Conservation (phyloP, 108 stramenopile species). For the Fragilariopsis cylindrus region DNA sequence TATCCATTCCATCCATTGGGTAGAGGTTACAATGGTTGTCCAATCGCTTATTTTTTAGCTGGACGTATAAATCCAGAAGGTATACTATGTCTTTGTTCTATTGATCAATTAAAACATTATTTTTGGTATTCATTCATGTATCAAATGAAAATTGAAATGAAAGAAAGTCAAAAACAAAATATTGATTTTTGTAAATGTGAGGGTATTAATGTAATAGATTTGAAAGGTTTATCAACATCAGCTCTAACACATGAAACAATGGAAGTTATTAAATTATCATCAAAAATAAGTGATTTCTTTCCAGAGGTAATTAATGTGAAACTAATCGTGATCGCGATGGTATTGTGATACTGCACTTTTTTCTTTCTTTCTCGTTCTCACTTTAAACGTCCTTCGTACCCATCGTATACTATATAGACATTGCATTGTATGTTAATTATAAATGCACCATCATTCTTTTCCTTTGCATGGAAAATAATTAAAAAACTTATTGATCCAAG, state of each 20-base stretch:
- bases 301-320: slow-evolving; percentile 30
- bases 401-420: slow-evolving; percentile 15
- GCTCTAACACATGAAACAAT: slow-evolving; percentile 55
- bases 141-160: slow-evolving; percentile 36
- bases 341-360: background rate
- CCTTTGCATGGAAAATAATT: slow-evolving; percentile 52
- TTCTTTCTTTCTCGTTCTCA: background rate
- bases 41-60: slow-evolving; percentile 46
- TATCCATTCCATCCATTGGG: slow-evolving; percentile 49
- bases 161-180: slow-evolving; percentile 25
- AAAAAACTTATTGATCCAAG: slow-evolving; percentile 53
- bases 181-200: slow-evolving; percentile 50
- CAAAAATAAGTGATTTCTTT: slow-evolving; percentile 43
- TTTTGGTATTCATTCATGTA: slow-evolving; percentile 52
- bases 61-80: slow-evolving; percentile 48
- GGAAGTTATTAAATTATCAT: slow-evolving; percentile 55
- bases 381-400: too few relatives aligned
- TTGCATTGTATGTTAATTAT: slow-evolving; percentile 49
- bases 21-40: slow-evolving; percentile 49
- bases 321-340: background rate
- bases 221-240: slow-evolving; percentile 53
- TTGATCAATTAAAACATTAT: slow-evolving; percentile 23
- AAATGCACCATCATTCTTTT: slow-evolving; percentile 60
- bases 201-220: slow-evolving; percentile 60
- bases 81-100: slow-evolving; percentile 30